These are phyloP conservation scores for Oryza glumipatula DNA, from an alignment of 176 grass and related monocot species.

Conservation along the genomic window DNA sequence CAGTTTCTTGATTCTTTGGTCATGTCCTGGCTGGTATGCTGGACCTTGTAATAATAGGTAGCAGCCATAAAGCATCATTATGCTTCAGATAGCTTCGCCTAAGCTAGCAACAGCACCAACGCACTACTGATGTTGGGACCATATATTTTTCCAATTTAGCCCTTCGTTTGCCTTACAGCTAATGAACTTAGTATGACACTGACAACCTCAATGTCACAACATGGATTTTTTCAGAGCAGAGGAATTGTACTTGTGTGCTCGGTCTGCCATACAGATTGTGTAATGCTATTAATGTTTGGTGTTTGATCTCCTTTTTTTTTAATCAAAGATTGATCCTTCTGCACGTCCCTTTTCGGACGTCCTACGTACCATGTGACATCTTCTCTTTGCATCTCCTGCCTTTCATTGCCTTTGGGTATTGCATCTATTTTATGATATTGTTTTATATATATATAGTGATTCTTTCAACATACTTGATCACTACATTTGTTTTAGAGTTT, in stretches of 20 bases:
- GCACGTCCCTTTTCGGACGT: background rate
- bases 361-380: background rate
- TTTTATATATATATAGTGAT: background rate
- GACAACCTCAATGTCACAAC: background rate
- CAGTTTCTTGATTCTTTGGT: constrained; percentile 28
- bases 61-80: constrained; percentile 11
- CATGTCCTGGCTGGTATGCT: background rate
- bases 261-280: background rate
- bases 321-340: background rate
- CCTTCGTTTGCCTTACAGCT: background rate
- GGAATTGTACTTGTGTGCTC: background rate
- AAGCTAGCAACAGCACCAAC: background rate
- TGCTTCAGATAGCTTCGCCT: background rate
- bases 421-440: background rate
- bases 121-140: constrained; percentile 26
- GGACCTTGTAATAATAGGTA: constrained; percentile 1
- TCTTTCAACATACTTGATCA: background rate
- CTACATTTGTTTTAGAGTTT: background rate
- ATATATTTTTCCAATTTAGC: constrained; percentile 9
- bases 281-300: background rate
- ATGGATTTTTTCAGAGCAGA: background rate
- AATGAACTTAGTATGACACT: background rate
- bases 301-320: background rate
- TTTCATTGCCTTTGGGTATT: background rate
- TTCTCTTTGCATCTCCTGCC: background rate